phyloP scores from a whole-genome alignment of 2,329 filamentous ascomycete genomes.

The Ascochyta rabiei region DNA sequence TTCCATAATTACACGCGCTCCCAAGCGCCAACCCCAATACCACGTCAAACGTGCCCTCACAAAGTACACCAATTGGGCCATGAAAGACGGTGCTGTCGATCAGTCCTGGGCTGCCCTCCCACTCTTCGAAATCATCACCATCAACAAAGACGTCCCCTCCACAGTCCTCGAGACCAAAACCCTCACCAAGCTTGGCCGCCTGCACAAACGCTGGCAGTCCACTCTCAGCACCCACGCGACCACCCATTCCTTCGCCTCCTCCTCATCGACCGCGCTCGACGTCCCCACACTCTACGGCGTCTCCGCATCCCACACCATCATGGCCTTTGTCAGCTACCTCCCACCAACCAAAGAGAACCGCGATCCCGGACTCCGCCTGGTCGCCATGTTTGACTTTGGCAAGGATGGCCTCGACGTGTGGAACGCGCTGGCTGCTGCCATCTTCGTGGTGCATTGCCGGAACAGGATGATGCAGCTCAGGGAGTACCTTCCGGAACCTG shows the following conservation, averaged over 20 bases:
- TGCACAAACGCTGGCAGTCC: constrained; percentile 52
- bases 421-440: constrained; percentile 64
- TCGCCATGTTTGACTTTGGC: constrained; percentile 61
- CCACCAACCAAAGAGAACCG: constrained; percentile 39
- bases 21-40: constrained; percentile 44
- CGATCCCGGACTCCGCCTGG: constrained; percentile 44
- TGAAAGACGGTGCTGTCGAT: constrained; percentile 56
- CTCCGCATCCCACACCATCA: constrained; percentile 59
- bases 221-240: constrained; percentile 37
- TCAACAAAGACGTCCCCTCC: constrained; percentile 48
- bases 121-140: constrained; percentile 54
- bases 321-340: constrained; percentile 60
- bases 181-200: constrained; percentile 50
- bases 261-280: constrained; percentile 19
- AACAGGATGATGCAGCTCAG: constrained; percentile 57
- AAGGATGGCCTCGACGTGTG: constrained; percentile 63
- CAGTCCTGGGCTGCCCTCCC: constrained; percentile 47
- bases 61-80: constrained; percentile 61
- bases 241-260: not conserved
- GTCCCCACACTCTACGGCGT: constrained; percentile 61
- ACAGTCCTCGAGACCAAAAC: constrained; percentile 51
- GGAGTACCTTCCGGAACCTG: constrained; percentile 38
- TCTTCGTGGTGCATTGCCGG: constrained; percentile 60
- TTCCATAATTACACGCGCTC: constrained; percentile 48
- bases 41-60: constrained; percentile 52